phyloP scores from a whole-genome alignment of 139 green algal species.

The Yamagishiella unicocca region DNA sequence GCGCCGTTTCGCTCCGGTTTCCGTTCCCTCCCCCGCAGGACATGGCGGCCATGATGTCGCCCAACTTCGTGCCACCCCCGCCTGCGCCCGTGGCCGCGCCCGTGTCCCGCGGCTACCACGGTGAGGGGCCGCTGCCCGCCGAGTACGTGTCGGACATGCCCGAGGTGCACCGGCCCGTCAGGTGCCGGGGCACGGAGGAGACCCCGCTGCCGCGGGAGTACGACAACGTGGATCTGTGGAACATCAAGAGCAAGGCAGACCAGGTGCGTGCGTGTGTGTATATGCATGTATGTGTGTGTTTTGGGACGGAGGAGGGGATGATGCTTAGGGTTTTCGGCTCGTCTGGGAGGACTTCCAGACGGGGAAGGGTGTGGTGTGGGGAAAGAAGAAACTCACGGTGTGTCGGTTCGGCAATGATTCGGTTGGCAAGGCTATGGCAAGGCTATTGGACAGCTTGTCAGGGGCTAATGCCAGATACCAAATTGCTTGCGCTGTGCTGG shows the following conservation, averaged over 20 bases:
- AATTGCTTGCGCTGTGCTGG: no score
- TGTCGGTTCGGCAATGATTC: no score
- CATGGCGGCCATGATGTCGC: not conserved
- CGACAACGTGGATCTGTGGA: not conserved
- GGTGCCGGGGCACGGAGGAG: not conserved
- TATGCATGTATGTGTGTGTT: no score
- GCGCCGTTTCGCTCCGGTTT: not conserved
- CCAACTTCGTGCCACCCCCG: constrained; percentile 16
- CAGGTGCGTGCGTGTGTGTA: not conserved
- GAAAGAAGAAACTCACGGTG: no score
- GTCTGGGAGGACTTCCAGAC: no score
- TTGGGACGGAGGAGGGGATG: no score
- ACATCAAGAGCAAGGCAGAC: not conserved
- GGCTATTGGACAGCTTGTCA: no score
- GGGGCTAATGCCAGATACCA: no score
- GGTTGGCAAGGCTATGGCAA: no score
- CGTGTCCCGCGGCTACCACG: constrained; percentile 15
- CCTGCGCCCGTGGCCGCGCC: not conserved
- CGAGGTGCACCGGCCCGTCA: no score
- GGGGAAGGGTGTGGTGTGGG: no score
- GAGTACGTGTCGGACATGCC: not conserved
- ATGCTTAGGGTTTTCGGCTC: no score
- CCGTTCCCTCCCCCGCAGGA: not conserved
- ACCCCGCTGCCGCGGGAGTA: constrained; percentile 3
- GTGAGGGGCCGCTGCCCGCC: constrained; percentile 2